These are phyloP conservation scores for Blastobotrys mokoenaii DNA, from an alignment of 805 yeast species.

Conservation along the genomic window DNA sequence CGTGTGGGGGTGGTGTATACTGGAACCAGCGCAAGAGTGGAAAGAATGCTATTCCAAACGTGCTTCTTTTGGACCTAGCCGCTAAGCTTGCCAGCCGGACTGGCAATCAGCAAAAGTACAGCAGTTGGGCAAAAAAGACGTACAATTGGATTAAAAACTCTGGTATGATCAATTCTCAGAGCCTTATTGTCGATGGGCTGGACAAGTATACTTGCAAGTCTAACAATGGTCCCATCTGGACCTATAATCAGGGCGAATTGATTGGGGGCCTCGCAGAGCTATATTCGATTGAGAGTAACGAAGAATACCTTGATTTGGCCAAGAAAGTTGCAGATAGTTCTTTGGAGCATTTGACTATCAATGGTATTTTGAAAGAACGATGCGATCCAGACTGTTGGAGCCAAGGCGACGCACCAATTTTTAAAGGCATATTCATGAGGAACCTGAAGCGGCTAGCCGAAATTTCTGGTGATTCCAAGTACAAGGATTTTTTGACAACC, in stretches of 20 bases:
- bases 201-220: slow-evolving; percentile 5
- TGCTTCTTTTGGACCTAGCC: slow-evolving; percentile 8
- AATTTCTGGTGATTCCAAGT: background rate
- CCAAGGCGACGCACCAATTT: slow-evolving; percentile 1
- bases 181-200: slow-evolving; percentile 11
- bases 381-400: slow-evolving; percentile 9
- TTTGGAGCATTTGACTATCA: background rate
- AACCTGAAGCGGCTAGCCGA: slow-evolving; percentile 2
- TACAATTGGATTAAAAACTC: slow-evolving; percentile 8
- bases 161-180: slow-evolving; percentile 6
- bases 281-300: background rate
- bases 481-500: slow-evolving; percentile 1
- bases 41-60: slow-evolving; percentile 14
- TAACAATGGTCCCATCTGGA: slow-evolving; percentile 4
- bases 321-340: slow-evolving; percentile 6
- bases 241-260: slow-evolving; percentile 14
- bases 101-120: slow-evolving; percentile 1
- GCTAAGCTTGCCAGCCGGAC: slow-evolving; percentile 10
- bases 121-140: slow-evolving; percentile 7
- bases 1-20: slow-evolving; percentile 12
- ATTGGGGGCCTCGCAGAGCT: slow-evolving; percentile 11
- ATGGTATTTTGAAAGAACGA: slow-evolving; percentile 6
- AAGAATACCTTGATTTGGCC: slow-evolving; percentile 3
- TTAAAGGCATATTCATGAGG: slow-evolving; percentile 9
- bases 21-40: slow-evolving; percentile 7